phyloP scores from a whole-genome alignment of 163 green algal species.

The Scenedesmus sp. region DNA sequence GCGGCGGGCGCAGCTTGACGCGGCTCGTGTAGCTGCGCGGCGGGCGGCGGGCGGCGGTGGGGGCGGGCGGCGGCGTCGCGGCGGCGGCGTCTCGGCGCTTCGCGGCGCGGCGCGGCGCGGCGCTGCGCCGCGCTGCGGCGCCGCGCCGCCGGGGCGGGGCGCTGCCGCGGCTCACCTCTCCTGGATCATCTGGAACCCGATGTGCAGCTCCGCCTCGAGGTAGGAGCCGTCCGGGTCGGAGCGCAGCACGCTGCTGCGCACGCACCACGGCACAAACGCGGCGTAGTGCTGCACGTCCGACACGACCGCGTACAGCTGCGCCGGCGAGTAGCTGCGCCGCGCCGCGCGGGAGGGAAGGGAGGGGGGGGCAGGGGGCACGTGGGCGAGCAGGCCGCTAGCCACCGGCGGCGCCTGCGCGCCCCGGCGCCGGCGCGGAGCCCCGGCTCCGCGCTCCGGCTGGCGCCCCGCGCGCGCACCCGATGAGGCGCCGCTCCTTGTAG shows the following conservation, averaged over 20 bases:
- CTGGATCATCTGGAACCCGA: conserved; percentile 93
- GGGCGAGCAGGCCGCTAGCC: no score
- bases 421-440: no score
- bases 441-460: no score
- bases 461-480: conserved; percentile 46
- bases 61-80: neutral
- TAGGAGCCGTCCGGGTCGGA: conserved; percentile 45
- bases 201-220: conserved; percentile 93
- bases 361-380: neutral
- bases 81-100: neutral
- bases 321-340: conserved; percentile 76
- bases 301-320: conserved; percentile 92
- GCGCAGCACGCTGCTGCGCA: conserved; percentile 65
- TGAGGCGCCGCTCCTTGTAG: conserved; percentile 39
- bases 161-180: conserved; percentile 66
- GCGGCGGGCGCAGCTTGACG: conserved; percentile 61
- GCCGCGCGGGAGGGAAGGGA: neutral
- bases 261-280: conserved; percentile 95
- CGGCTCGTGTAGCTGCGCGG: conserved; percentile 74
- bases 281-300: conserved; percentile 86
- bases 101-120: no score
- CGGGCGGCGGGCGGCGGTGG: neutral
- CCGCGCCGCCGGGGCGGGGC: neutral
- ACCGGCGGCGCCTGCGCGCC: no score
- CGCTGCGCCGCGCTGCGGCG: no score